A percentile compares a stretch with the other conserved stretches of the same genome.
phyloP scores from a whole-genome alignment of 768 basidiomycete species.

The Phaeolepiota aurea region DNA sequence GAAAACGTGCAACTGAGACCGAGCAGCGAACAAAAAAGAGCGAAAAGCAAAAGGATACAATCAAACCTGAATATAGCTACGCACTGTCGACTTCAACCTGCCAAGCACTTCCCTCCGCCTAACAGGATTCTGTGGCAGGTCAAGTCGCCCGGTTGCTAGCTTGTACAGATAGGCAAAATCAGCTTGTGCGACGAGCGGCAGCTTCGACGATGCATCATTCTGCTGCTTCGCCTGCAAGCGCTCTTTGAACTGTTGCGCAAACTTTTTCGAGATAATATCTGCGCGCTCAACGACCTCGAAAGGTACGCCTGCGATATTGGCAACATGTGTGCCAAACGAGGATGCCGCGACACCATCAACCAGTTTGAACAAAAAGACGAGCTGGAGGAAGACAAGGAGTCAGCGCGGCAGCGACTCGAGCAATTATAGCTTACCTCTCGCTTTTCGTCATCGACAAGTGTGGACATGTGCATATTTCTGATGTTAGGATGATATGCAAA shows the following conservation, averaged over 20 bases:
- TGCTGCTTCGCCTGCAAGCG: slow-evolving; percentile 60
- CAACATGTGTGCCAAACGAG: slow-evolving; percentile 92
- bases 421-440: slow-evolving; percentile 69
- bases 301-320: slow-evolving; percentile 90
- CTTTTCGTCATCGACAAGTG: slow-evolving; percentile 87
- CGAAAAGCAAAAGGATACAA: background rate
- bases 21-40: background rate
- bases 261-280: slow-evolving; percentile 77
- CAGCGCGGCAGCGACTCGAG: too few species aligned
- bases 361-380: slow-evolving; percentile 93
- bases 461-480: slow-evolving; percentile 93
- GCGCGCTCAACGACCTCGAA: slow-evolving; percentile 80
- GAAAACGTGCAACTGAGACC: background rate
- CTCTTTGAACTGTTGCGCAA: slow-evolving; percentile 82
- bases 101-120: slow-evolving; percentile 44
- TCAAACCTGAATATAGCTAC: slow-evolving; percentile 8
- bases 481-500: slow-evolving; percentile 90
- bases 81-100: slow-evolving; percentile 36
- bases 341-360: slow-evolving; percentile 80
- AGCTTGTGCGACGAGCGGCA: slow-evolving; percentile 80
- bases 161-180: slow-evolving; percentile 80
- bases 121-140: slow-evolving; percentile 46
- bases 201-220: slow-evolving; percentile 38
- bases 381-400: slow-evolving; percentile 47
- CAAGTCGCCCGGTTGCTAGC: slow-evolving; percentile 43